Base-by-base conservation (phyloP, 805 yeast species). In the Lachancea thermotolerans region DNA sequence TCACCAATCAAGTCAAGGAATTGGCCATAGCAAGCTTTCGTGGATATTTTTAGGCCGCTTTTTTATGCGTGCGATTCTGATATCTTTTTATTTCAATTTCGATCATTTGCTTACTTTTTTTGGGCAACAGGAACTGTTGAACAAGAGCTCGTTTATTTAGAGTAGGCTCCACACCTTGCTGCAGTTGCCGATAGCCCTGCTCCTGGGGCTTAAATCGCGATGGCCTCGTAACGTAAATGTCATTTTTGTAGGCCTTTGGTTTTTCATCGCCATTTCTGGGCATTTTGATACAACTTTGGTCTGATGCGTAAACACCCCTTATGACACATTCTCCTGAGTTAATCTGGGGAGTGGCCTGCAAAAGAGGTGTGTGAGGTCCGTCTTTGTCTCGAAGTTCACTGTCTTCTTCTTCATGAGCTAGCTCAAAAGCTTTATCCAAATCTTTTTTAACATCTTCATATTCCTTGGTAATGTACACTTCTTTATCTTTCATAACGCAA, bases 401-500 rank as follows among this genome's bases (percentile, higher is more conserved):
- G 10, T 21, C 31, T 32, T 25, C 27, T 37, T 25, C 14, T 15
- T 11, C 15, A 10, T 27, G 25, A 21, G 37, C 37, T 6, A 33
- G 14, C 33, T 37, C 16, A 16, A 41, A 14, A 16, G 37, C 46
- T 5, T 18, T 47, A 31, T 57, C 58, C 17, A 61, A 45, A 37
- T 59, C 67, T 33, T 62, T 61, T 49, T 67, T 68, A 44, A 66
- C 66, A 35, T 58, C 58, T 51, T 68, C 67, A 53, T 78, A 80
- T 0, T 73, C 71, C 1, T 66, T 57, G 1, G 81, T 72, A 9
- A 77, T 73, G 60, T 77, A 79, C 21, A 60, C 68, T 39, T 73
- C 75, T 44, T 29, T 66, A 65, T 9, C 73, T 50, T 45, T 71
- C 74, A 35, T 64, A 56, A 33, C 65, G 69, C 8, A 61, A 30